Base-by-base conservation (phyloP, 768 basidiomycete genomes). In the Pulveroboletus ravenelii region DNA sequence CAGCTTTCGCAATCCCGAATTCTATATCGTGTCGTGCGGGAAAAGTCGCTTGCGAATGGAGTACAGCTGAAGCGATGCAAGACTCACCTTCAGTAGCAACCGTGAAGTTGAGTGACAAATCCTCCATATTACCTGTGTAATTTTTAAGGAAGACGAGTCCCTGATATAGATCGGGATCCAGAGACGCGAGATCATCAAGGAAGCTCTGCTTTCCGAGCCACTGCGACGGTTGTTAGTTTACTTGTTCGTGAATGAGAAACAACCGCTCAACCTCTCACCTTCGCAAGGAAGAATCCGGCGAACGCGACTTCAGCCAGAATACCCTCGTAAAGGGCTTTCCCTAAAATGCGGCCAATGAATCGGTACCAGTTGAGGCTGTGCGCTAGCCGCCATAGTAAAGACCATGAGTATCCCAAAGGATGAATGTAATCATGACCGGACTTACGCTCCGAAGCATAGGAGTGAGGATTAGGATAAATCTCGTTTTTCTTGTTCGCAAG, bases 261-360 rank as follows among this genome's bases (percentile, higher is more conserved):
- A 8, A n/a, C 25, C 7, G 32, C 14, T 17, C 2, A 17, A 45
- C 13, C 14, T 59, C 70, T 31, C 45, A 87, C 84, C 78, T 92
- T 93, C 7, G 89, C 81, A 48, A 96, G 75, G 77, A 98, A 98
- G 75, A 98, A 99, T 3, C 84, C 82, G 3, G 96, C 94, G 66
- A 98, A 98, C 0, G 87, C 88, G 2, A 97, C 92, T 56, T 97
- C 93, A 14, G 95, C 85, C 7, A 99, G 74, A 41, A 98, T 96
- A 1, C 94, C 93, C 47, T 97, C 91, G 60, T 99, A 98, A 64
- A 99, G 76, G 0, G 95, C 96, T 65, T 98, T 98, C 5, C 95
- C 95, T 1, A 99, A 75, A 17, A 99, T 89, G 2, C 91, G 77
- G 0, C 96, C 96, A 52, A 97, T 87, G 68, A 95, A 93, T 1